Base-by-base conservation (phyloP, 768 basidiomycete genomes). In the Naganishia randhawae region DNA sequence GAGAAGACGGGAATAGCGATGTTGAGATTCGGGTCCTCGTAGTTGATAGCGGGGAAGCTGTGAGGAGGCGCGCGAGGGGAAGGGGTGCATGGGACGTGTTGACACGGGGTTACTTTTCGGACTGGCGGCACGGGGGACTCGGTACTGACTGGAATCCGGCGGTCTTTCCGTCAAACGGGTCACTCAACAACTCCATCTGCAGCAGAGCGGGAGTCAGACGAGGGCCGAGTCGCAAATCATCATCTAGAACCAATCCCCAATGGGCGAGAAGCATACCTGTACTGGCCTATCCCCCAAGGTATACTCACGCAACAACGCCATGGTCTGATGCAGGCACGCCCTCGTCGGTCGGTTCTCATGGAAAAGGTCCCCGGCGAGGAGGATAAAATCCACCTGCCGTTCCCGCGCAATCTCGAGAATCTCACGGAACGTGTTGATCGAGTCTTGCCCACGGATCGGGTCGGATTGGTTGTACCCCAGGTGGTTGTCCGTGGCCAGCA, bases 1-100 rank as follows among this genome's bases (percentile, higher is more conserved):
- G 95, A 97, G 81, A 99, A 99, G 32, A 98, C 90, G 3, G 96
- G 96, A n/a, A 96, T 91, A 3, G 86, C 87, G 61, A 99, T 85
- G 77, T 99, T 99, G 66, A 97, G 83, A 77, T 99, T 98, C 1
- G 89, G 86, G 74, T 99, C 95, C 79, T 99, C 93, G 75, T 97
- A 97, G 79, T 99, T 98, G 71, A 99, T 82, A 0, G 92, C 92
- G 14, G 96, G 96, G 76, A 97, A 99, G 17, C 93, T 97, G 73
- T 7, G 27, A n/a, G 1, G 25, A 52, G 25, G 37, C 17, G 10
- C 8, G 39, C 3, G 31, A n/a, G 0, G 45, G 33, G 35, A 42
- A 9, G 41, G 17, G 27, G 41, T n/a, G 13, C 3, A 14, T 33
- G 17, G 2, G 37, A 37, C 9, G 35, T 25, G 16, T 7, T 1